phyloP scores from a whole-genome alignment of 75 land plant genomes.

The Adiantum capillusveneris region DNA sequence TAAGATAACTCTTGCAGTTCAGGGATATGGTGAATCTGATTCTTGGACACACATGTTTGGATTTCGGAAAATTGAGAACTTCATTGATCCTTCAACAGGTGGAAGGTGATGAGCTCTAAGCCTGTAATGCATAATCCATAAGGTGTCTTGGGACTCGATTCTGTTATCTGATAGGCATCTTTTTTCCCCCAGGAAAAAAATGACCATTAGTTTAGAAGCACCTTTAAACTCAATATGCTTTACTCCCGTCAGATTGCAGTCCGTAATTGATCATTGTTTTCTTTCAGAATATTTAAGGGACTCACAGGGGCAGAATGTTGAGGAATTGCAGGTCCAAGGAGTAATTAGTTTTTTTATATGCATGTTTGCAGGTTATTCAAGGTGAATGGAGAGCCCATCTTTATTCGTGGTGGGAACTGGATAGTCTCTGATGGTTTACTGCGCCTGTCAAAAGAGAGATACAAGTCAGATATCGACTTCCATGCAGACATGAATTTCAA shows the following conservation, averaged over 20 bases:
- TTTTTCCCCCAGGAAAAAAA: too few relatives aligned
- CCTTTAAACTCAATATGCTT: too few relatives aligned
- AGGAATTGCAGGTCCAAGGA: too few relatives aligned
- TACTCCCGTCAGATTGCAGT: too few relatives aligned
- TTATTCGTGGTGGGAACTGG: constrained; percentile 97
- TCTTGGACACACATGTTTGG: constrained; percentile 78
- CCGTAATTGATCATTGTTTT: too few relatives aligned
- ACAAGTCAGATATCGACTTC: constrained; percentile 76
- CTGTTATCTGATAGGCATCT: too few relatives aligned
- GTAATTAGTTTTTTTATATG: too few relatives aligned
- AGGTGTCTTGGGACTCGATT: too few relatives aligned
- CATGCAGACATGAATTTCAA: constrained; percentile 99
- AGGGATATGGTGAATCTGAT: constrained; percentile 83
- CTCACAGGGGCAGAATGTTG: too few relatives aligned
- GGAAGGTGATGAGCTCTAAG: constrained; percentile 61
- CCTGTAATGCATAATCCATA: too few relatives aligned
- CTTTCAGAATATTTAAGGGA: too few relatives aligned
- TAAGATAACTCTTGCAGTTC: constrained; percentile 55
- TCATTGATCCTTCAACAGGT: constrained; percentile 63
- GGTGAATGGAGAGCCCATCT: constrained; percentile 92
- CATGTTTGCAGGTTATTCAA: constrained; percentile 54
- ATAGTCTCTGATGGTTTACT: constrained; percentile 90
- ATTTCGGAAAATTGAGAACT: constrained; percentile 78
- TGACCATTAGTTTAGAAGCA: too few relatives aligned
- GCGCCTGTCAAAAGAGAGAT: constrained; percentile 76